Conservation (phyloP, 2,329 filamentous ascomycete species). For the Sclerotinia nivalis region DNA sequence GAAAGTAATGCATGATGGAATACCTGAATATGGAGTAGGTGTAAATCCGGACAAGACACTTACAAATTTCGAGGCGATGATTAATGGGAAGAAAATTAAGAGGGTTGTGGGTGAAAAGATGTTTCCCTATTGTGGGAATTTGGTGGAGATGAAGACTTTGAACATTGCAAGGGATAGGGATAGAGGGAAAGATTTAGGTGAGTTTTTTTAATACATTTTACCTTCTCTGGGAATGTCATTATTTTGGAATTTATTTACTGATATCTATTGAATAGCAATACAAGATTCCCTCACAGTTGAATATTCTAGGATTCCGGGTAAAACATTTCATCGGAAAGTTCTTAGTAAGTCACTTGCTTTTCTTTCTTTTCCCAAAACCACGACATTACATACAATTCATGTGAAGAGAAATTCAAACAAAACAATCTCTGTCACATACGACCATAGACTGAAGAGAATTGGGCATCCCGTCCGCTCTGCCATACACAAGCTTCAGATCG, state of each 20-base stretch:
- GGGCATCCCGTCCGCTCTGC: conserved; percentile 21
- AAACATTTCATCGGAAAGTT: conserved; percentile 77
- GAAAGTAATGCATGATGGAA: conserved; percentile 74
- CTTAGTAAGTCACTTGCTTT: conserved; percentile 54
- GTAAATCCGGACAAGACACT: conserved; percentile 79
- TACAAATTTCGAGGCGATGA: conserved; percentile 72
- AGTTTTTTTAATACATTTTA: conserved; percentile 34
- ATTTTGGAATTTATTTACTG: not conserved
- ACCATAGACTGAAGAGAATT: conserved; percentile 24
- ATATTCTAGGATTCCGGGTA: conserved; percentile 68
- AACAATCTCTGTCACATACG: not conserved
- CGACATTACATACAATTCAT: not conserved
- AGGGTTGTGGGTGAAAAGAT: conserved; percentile 45
- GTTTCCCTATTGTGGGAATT: conserved; percentile 90
- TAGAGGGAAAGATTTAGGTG: conserved; percentile 53
- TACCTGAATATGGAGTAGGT: conserved; percentile 76
- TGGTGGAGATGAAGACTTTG: conserved; percentile 73
- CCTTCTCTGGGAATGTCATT: not conserved
- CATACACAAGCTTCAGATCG: conserved; percentile 23
- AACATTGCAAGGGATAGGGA: conserved; percentile 71
- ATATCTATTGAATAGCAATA: conserved; percentile 46
- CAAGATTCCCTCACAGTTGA: conserved; percentile 80
- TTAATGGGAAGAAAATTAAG: conserved; percentile 55
- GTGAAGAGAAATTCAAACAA: not conserved
- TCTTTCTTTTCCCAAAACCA: not conserved